Conservation (phyloP, 441 rosid species). For the Mallotus repandus region DNA sequence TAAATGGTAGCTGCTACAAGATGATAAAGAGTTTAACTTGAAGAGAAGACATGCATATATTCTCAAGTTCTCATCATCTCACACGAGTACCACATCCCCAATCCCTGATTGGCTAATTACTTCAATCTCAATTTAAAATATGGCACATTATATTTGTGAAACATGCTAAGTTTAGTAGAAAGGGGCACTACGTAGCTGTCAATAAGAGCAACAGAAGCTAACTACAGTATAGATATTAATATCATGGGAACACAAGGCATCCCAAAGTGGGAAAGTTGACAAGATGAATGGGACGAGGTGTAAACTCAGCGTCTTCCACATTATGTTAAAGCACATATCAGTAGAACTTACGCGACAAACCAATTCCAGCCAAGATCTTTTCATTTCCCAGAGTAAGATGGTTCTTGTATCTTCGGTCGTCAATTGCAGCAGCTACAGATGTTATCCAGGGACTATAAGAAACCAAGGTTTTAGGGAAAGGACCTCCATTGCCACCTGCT, state of each 20-base stretch:
- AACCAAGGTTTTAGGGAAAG: slow-evolving; percentile 91
- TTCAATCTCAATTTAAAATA: too few species aligned
- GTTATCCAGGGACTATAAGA: slow-evolving; percentile 99
- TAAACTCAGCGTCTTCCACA: background rate
- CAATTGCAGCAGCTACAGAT: slow-evolving; percentile 96
- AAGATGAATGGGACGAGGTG: background rate
- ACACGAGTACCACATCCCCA: too few species aligned
- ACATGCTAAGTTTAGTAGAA: background rate
- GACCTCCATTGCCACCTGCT: slow-evolving; percentile 99
- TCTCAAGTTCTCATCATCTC: too few species aligned
- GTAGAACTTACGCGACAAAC: slow-evolving; percentile 76
- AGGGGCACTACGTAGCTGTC: background rate
- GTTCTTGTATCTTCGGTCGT: slow-evolving; percentile 94
- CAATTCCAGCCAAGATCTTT: slow-evolving; percentile 76
- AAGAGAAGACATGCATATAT: background rate
- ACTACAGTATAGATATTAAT: background rate
- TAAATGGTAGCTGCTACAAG: background rate
- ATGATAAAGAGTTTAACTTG: background rate
- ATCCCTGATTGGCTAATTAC: too few species aligned
- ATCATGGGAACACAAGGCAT: background rate
- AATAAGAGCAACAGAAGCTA: background rate
- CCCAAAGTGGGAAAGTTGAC: too few species aligned
- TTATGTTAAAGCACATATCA: background rate
- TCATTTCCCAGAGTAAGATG: slow-evolving; percentile 88
- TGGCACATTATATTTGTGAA: too few species aligned